These are phyloP conservation scores for Hemileccinum rubropunctum DNA, from an alignment of 768 basidiomycete genomes.

Conservation along the genomic window DNA sequence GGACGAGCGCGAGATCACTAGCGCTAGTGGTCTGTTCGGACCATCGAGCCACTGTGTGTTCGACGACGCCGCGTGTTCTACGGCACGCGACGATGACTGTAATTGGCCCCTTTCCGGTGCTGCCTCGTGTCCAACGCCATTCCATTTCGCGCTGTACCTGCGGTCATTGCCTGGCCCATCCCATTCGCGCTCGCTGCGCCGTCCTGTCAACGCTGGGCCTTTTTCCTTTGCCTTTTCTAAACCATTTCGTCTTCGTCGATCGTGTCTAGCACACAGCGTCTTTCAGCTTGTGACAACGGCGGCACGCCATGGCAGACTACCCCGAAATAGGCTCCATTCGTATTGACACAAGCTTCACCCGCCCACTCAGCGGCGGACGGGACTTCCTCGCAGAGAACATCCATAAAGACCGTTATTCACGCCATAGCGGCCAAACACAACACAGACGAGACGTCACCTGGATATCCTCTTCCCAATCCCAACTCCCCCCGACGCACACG, in stretches of 20 bases:
- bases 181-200: conserved; percentile 24
- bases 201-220: conserved; percentile 4
- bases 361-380: conserved; percentile 26
- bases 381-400: conserved; percentile 25
- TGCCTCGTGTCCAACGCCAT: conserved; percentile 30
- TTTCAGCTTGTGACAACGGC: neutral
- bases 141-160: conserved; percentile 13
- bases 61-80: conserved; percentile 1
- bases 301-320: conserved; percentile 25
- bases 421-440: conserved; percentile 25
- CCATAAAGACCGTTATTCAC: conserved; percentile 29
- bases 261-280: neutral
- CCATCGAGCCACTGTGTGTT: neutral
- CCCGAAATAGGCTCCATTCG: conserved; percentile 23
- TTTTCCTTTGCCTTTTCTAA: neutral
- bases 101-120: conserved; percentile 26
- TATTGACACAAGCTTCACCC: conserved; percentile 30
- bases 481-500: conserved; percentile 24
- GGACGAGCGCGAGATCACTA: too few relatives aligned
- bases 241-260: neutral
- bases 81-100: conserved; percentile 11
- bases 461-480: conserved; percentile 28
- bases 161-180: conserved; percentile 21
- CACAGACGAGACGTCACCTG: conserved; percentile 32
- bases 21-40: neutral